Percentiles rank a stretch among this genome's conserved stretches.
These are phyloP conservation scores for Aquilaria yunnanensis DNA, from an alignment of 345 rosid genomes.

Conservation along the genomic window DNA sequence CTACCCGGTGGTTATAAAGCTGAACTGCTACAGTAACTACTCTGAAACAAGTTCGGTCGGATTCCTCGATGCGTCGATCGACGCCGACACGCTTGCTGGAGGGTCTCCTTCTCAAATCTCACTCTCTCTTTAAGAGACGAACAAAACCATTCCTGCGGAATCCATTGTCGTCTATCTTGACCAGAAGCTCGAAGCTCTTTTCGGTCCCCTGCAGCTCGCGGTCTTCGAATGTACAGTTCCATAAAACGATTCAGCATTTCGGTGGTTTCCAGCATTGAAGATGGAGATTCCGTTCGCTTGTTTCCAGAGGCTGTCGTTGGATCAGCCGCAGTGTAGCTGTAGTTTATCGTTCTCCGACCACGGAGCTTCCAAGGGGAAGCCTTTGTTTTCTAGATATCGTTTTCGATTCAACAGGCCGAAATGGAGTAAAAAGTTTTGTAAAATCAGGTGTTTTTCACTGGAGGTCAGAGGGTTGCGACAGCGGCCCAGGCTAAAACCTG, in stretches of 20 bases:
- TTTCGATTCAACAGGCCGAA: conserved; percentile 31
- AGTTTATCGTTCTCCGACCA: conserved; percentile 22
- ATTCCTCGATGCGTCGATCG: conserved; percentile 25
- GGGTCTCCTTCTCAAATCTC: not conserved
- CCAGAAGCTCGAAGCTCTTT: not conserved
- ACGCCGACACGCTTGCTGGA: not conserved
- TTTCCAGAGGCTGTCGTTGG: conserved; percentile 37
- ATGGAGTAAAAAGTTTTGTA: conserved; percentile 34
- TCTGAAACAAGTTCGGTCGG: conserved; percentile 29
- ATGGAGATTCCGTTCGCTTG: conserved; percentile 55
- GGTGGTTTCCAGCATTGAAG: not conserved
- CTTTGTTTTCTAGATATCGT: conserved; percentile 31
- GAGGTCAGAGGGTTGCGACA: conserved; percentile 56
- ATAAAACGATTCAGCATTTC: too few species aligned
- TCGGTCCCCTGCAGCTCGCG: not conserved
- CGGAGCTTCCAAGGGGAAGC: conserved; percentile 16
- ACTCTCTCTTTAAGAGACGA: not conserved
- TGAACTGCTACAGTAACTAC: conserved; percentile 16
- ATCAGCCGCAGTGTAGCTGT: conserved; percentile 27
- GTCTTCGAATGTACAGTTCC: conserved; percentile 12
- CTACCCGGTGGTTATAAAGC: too few species aligned
- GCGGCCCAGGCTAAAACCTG: conserved; percentile 42
- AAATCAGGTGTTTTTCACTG: conserved; percentile 38
- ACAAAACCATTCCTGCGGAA: too few species aligned
- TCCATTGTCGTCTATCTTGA: too few species aligned